A percentile compares a stretch with the other conserved stretches of the same genome.
Conservation (phyloP, 2,329 filamentous ascomycete genomes). For the Botrytis deweyae region DNA sequence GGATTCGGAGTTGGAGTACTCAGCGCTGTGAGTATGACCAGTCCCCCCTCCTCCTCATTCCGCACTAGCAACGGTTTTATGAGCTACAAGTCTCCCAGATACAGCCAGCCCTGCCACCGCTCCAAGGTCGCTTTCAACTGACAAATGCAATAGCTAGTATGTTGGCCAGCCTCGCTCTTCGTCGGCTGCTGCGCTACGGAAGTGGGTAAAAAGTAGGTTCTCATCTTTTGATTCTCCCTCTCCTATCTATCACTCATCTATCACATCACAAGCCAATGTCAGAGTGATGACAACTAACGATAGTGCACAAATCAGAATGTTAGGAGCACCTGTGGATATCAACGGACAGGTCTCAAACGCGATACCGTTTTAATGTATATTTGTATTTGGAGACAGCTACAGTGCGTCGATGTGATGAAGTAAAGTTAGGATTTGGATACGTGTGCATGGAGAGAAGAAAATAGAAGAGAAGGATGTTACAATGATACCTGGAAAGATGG, state of each 20-base stretch:
- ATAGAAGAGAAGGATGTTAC: neutral
- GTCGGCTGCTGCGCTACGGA: conserved; percentile 57
- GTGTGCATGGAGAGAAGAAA: neutral
- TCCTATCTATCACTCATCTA: neutral
- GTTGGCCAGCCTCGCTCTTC: conserved; percentile 55
- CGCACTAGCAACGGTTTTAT: neutral
- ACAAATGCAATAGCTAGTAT: conserved; percentile 45
- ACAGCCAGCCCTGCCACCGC: too few species aligned
- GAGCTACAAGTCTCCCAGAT: neutral
- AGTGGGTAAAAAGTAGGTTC: conserved; percentile 51
- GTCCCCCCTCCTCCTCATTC: neutral
- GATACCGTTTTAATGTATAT: conserved; percentile 45
- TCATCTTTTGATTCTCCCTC: neutral
- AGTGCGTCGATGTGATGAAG: conserved; percentile 36
- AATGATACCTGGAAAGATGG: neutral
- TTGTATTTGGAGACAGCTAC: conserved; percentile 37
- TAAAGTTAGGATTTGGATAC: neutral
- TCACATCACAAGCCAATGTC: neutral
- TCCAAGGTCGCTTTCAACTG: neutral
- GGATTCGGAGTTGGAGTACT: conserved; percentile 48
- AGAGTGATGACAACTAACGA: neutral
- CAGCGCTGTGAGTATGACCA: conserved; percentile 47
- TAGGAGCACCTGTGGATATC: conserved; percentile 52
- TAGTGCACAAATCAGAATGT: conserved; percentile 43
- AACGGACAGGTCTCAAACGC: conserved; percentile 51